Base-by-base conservation (phyloP, 1,284 basidiomycete species). In the Xerocomus amazonicus region DNA sequence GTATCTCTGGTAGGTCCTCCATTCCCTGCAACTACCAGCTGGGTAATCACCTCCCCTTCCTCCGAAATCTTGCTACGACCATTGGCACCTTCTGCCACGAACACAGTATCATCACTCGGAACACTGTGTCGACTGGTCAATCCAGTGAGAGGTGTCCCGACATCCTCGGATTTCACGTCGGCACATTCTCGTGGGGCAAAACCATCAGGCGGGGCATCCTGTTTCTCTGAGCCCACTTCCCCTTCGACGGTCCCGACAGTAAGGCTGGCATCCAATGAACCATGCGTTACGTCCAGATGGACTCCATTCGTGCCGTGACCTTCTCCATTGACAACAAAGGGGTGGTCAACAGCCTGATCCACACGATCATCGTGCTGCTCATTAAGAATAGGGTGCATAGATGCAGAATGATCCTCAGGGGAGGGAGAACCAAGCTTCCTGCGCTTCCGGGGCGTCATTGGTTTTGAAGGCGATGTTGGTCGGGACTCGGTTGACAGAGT, bases 81-180 rank as follows among this genome's bases (percentile, higher is more conserved):
- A 17, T 56, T 46, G 3, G 47, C 48, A 16, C 46, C 52, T 31
- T 61, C 61, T 9, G 52, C 43, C 27, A 56, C 59, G 31, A 58
- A 70, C 39, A 80, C 69, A 3, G 79, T 81, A 47, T 80, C 78
- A 49, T 83, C 81, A 56, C 77, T 80, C 6, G 76, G 76, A 47
- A 74, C 68, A 53, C 79, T 81, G 55, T 78, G 79, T 43, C 74
- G 71, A 56, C 77, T 77, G 34, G 73, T 75, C 48, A 74, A 56
- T 34, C 67, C 75, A n/a, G 76, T 80, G 43, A 76, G 67, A 2
- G 80, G 78, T 14, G 78, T 80, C 35, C 71, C 76, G 49, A 67
- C 57, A 51, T 79, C 80, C 60, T 83, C 81, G 16, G 72, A 74
- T 59, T 76, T 78, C 39, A 75, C 68, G 36, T 63, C 65, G 3